Conservation (phyloP, 306 rosid species). For the Inga leiocalycina region DNA sequence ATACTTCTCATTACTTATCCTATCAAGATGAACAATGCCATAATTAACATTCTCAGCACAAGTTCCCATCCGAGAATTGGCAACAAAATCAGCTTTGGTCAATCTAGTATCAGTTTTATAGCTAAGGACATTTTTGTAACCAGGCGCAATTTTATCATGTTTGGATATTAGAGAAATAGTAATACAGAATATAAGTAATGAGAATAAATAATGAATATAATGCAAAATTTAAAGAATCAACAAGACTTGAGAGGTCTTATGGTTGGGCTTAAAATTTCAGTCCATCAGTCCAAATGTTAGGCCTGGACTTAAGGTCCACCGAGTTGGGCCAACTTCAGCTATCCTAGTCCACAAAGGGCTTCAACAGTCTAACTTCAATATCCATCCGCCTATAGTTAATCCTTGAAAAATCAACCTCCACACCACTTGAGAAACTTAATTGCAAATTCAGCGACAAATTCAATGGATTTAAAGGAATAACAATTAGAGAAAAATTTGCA, state of each 20-base stretch:
- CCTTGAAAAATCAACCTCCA: background rate
- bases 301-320: too few species aligned
- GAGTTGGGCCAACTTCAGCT: too few species aligned
- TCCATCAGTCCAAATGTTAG: too few species aligned
- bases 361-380: too few species aligned
- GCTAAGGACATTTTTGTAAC: background rate
- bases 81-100: background rate
- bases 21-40: background rate
- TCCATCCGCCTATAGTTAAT: background rate
- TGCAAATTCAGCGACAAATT: background rate
- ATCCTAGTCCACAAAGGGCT: too few species aligned
- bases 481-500: background rate
- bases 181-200: background rate
- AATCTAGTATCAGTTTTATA: background rate
- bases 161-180: background rate
- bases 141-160: background rate
- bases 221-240: background rate
- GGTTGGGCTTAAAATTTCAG: background rate
- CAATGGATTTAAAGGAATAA: background rate
- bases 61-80: background rate
- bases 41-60: background rate
- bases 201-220: background rate
- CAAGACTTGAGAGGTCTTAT: background rate
- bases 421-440: background rate
- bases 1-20: background rate